A percentile compares a stretch with the other conserved stretches of the same genome.
Conservation (phyloP, 2,329 filamentous ascomycete species). For the Monilinia polystroma region DNA sequence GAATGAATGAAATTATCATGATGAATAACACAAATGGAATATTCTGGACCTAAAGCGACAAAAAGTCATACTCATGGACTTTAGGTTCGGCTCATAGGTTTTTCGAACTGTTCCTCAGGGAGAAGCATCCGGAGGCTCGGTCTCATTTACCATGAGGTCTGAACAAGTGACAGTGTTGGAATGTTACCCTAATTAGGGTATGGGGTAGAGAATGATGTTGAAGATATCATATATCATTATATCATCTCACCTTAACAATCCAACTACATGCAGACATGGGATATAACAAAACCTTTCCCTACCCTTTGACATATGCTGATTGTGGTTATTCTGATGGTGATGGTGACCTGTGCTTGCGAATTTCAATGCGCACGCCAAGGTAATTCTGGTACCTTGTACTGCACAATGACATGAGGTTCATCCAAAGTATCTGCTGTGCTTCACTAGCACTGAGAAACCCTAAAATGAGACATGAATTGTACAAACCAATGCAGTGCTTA, state of each 20-base stretch:
- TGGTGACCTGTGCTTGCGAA: constrained; percentile 1
- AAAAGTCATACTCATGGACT: background rate
- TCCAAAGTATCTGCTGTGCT: constrained; percentile 19
- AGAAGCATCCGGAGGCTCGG: background rate
- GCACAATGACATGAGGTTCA: constrained; percentile 20
- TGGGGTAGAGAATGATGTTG: background rate
- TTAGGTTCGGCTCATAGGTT: constrained; percentile 5
- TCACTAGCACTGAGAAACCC: constrained; percentile 21
- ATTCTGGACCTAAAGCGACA: constrained; percentile 9
- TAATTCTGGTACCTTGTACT: constrained; percentile 2
- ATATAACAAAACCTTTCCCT: background rate
- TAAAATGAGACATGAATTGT: constrained; percentile 14
- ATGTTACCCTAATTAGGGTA: no score
- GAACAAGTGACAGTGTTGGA: constrained; percentile 7
- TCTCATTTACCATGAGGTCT: constrained; percentile 6
- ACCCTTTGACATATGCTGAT: background rate
- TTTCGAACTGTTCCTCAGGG: background rate
- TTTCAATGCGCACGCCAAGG: background rate
- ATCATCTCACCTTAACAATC: background rate
- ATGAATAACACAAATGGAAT: constrained; percentile 12
- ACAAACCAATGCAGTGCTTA: constrained; percentile 15
- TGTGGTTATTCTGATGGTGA: background rate
- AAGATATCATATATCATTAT: background rate
- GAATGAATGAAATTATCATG: background rate
- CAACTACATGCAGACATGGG: background rate